These are phyloP conservation scores for Clonostachys byssicola DNA, from an alignment of 2,329 filamentous ascomycete species.

Conservation along the genomic window DNA sequence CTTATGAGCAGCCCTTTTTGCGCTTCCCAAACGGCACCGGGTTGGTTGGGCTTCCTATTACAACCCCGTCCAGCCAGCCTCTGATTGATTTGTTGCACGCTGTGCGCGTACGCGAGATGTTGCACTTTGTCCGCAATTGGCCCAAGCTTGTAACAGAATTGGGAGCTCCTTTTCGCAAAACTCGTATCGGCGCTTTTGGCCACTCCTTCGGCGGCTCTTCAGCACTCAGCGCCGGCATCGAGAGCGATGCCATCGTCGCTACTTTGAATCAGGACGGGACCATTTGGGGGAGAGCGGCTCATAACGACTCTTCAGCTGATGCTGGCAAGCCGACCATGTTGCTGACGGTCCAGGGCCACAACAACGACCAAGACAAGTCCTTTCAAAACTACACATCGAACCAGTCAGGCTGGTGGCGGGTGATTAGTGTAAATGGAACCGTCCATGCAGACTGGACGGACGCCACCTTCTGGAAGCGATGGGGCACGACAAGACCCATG, in stretches of 20 bases:
- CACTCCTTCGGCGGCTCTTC: slow-evolving; percentile 13
- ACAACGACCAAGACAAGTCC: slow-evolving; percentile 2
- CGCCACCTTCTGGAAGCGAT: slow-evolving; percentile 6
- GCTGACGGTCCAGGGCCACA: slow-evolving; percentile 10
- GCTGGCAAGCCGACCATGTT: slow-evolving; percentile 11
- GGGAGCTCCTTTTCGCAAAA: slow-evolving; percentile 7
- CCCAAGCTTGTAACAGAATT: slow-evolving; percentile 6
- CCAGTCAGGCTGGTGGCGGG: slow-evolving; percentile 9
- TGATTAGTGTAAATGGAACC: slow-evolving; percentile 6
- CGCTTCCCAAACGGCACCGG: slow-evolving; percentile 17
- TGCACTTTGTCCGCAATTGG: slow-evolving; percentile 10
- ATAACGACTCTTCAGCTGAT: slow-evolving; percentile 8
- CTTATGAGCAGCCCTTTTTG: slow-evolving; percentile 18
- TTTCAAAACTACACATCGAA: slow-evolving; percentile 5
- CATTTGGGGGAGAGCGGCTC: not conserved
- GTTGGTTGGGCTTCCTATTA: slow-evolving; percentile 9
- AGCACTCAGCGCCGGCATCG: slow-evolving; percentile 9
- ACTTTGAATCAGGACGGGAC: slow-evolving; percentile 14
- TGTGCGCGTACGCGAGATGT: slow-evolving; percentile 9
- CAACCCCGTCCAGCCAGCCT: slow-evolving; percentile 1
- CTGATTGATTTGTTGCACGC: slow-evolving; percentile 7
- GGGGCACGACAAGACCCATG: slow-evolving; percentile 4
- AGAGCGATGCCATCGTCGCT: slow-evolving; percentile 5
- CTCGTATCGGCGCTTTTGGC: slow-evolving; percentile 10
- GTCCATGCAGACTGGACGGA: slow-evolving; percentile 8